A percentile compares a stretch with the other conserved stretches of the same genome.
Evolutionary conservation across 1,139 yeast species (phyloP).

Genomic region (Kodamaea sp.): DNA sequence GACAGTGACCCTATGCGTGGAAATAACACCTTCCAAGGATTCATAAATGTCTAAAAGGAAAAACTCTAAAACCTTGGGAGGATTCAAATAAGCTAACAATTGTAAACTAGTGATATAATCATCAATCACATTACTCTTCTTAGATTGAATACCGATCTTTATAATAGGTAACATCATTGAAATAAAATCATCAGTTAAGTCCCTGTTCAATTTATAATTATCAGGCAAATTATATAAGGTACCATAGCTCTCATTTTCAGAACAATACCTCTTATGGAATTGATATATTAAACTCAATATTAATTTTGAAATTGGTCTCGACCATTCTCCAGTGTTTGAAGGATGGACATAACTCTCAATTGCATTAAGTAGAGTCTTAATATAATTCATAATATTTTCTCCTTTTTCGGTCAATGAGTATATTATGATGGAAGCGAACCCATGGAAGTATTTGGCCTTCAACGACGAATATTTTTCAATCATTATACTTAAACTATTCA

Average conservation of each 20-base stretch:
- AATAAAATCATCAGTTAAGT: slow-evolving; percentile 49
- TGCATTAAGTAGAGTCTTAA: slow-evolving; percentile 60
- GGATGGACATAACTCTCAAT: slow-evolving; percentile 90
- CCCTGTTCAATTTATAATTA: slow-evolving; percentile 41
- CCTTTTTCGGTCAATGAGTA: slow-evolving; percentile 58
- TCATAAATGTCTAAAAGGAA: slow-evolving; percentile 77
- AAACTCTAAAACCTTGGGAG: slow-evolving; percentile 59
- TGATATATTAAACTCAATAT: slow-evolving; percentile 53
- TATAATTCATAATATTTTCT: slow-evolving; percentile 48
- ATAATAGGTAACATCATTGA: slow-evolving; percentile 55
- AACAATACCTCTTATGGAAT: slow-evolving; percentile 54
- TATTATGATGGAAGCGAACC: slow-evolving; percentile 60
- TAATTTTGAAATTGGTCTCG: slow-evolving; percentile 63
- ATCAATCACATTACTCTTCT: slow-evolving; percentile 54
- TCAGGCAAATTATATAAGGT: slow-evolving; percentile 43
- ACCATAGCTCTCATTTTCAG: slow-evolving; percentile 45
- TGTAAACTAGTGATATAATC: slow-evolving; percentile 61
- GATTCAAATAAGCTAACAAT: slow-evolving; percentile 59
- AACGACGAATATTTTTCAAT: slow-evolving; percentile 36
- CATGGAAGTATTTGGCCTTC: slow-evolving; percentile 48
- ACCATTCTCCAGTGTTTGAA: slow-evolving; percentile 85
- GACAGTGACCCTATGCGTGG: slow-evolving; percentile 76
- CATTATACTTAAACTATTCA: slow-evolving; percentile 50
- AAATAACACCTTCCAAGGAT: slow-evolving; percentile 74
- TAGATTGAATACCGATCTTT: slow-evolving; percentile 76